A percentile compares a stretch with the other conserved stretches of the same genome.
Conservation (phyloP, 495 filamentous ascomycete genomes). For the Penicillium soppii region DNA sequence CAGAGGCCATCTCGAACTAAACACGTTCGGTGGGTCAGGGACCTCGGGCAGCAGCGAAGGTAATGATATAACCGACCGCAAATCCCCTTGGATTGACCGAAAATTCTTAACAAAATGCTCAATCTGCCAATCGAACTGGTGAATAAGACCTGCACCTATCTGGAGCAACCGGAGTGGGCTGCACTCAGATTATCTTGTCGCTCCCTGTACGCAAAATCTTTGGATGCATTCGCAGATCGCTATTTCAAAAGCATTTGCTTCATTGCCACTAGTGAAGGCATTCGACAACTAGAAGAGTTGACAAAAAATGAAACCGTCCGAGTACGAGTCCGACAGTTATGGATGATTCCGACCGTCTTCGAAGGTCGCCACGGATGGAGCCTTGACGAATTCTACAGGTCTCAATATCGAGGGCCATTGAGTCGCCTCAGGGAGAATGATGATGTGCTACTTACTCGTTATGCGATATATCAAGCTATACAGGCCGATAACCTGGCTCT, state of each 20-base stretch:
- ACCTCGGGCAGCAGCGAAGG: too few species aligned
- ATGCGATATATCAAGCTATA: too few species aligned
- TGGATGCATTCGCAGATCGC: not conserved
- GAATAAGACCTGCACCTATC: not conserved
- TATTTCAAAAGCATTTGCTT: constrained; percentile 6
- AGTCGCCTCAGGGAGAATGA: too few species aligned
- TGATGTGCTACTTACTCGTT: too few species aligned
- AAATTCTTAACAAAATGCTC: too few species aligned
- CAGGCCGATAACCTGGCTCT: not conserved
- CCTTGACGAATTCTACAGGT: too few species aligned
- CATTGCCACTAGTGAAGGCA: constrained; percentile 1
- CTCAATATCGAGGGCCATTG: too few species aligned
- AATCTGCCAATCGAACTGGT: not conserved
- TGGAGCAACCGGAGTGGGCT: not conserved
- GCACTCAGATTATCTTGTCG: not conserved
- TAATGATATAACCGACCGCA: too few species aligned
- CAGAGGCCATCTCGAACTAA: too few species aligned
- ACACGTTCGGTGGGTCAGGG: too few species aligned
- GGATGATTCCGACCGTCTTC: constrained; percentile 5
- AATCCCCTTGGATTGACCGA: too few species aligned
- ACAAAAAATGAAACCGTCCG: not conserved
- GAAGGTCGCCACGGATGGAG: not conserved
- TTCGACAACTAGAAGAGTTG: not conserved
- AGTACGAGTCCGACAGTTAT: not conserved
- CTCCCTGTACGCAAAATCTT: not conserved